Evolutionary conservation across 495 filamentous ascomycete species (phyloP).

Genomic region (Trichoderma gamsii): DNA sequence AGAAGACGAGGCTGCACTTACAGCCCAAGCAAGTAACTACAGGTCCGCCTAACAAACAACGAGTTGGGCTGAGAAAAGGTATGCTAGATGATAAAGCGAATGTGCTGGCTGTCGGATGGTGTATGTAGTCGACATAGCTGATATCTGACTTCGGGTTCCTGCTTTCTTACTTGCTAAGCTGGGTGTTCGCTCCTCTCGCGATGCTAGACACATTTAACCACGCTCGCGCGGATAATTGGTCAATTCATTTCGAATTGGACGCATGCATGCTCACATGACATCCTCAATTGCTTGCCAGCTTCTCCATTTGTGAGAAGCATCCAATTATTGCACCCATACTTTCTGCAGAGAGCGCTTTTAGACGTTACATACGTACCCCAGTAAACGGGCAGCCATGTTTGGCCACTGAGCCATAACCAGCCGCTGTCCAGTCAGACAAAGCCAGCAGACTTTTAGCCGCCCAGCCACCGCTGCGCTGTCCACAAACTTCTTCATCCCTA

Average conservation of each 20-base stretch:
- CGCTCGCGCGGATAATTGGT: not conserved
- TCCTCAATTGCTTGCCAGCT: not conserved
- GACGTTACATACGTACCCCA: not conserved
- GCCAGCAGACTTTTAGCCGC: constrained; percentile 16
- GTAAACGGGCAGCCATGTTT: not conserved
- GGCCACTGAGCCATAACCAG: not conserved
- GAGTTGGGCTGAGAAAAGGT: not conserved
- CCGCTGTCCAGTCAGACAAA: not conserved
- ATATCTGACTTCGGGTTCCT: not conserved
- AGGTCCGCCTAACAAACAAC: not conserved
- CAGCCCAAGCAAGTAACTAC: not conserved
- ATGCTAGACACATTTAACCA: not conserved
- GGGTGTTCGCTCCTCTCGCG: not conserved
- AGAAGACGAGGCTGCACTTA: constrained; percentile 2
- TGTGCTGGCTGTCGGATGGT: not conserved
- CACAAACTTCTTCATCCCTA: not conserved
- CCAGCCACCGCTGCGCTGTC: constrained; percentile 7
- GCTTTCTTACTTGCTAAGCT: constrained; percentile 2
- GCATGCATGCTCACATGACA: constrained; percentile 6
- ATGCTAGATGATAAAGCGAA: not conserved
- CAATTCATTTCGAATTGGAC: not conserved
- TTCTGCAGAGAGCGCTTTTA: not conserved
- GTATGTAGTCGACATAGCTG: not conserved
- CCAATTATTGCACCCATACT: not conserved
- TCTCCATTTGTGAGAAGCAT: not conserved